Base-by-base conservation (phyloP, 2,329 filamentous ascomycete species). In the Alternaria longipes region DNA sequence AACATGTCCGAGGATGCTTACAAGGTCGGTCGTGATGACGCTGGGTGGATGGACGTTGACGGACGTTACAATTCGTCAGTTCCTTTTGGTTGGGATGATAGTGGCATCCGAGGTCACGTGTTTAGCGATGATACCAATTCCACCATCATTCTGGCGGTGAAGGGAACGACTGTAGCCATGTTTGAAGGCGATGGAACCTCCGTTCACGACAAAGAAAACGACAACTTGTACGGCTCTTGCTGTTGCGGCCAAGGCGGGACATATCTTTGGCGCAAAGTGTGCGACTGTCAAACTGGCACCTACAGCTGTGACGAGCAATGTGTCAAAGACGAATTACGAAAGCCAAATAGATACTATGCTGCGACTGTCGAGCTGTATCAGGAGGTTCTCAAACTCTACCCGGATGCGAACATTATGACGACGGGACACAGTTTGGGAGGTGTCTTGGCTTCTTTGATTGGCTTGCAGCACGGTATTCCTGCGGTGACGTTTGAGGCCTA, bases 1-100 rank as follows among this genome's bases (percentile, higher is more conserved):
- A 72, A 71, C 42, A 78, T 78, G 75, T 76, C 75, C 12, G 75
- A 78, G 50, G 71, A 78, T 60, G 76, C 76, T 20, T 77, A 78
- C 59, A 77, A 77, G 49, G 68, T 70, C 14, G 72, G 72, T 18
- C 69, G 59, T 5, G 69, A 73, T 34, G 76, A 78, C 56, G 69
- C 75, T 8, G 74, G 73, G 50, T 78, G 76, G 76, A 64, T 77
- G 52, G 69, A 78, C 54, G 70, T 77, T 20, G 76, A 72, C 40
- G 67, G 71, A 5, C 56, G 69, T 28, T 78, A 65, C 56, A 75
- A 75, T 56, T 65, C 65, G 8, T 72, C 73, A 8, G 55, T 78
- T 40, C 75, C 74, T 2, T 78, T 78, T 34, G 76, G 76, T 4
- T 78, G 76, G 76, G 73, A 76, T n/a, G 76, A 77, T 12, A 74